phyloP scores from a whole-genome alignment of 768 basidiomycete genomes.

The Sporobolomyces roseus region DNA sequence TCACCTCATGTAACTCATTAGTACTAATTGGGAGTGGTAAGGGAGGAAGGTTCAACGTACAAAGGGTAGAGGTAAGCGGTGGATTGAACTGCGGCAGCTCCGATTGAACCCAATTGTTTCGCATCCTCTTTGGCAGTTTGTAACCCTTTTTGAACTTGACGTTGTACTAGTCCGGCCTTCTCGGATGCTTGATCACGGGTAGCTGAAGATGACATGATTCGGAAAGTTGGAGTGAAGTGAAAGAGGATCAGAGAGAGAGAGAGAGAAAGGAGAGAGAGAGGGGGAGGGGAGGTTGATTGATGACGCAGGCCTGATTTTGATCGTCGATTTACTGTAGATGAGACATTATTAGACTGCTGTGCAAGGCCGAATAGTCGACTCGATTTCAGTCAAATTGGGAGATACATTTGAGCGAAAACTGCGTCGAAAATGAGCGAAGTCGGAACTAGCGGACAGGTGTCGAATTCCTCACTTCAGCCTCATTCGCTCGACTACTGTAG shows the following conservation, averaged over 20 bases:
- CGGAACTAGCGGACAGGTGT: no score
- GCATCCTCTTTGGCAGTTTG: slow-evolving; percentile 20
- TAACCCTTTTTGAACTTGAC: slow-evolving; percentile 27
- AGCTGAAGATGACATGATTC: slow-evolving; percentile 5
- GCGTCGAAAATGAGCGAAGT: no score
- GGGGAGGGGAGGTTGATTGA: no score
- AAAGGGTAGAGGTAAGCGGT: slow-evolving; percentile 38
- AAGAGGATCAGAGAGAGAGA: background rate
- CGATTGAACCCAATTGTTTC: slow-evolving; percentile 1
- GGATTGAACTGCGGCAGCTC: slow-evolving; percentile 7
- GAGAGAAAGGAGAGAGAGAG: no score
- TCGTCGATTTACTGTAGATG: no score
- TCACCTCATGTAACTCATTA: background rate
- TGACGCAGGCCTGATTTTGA: no score
- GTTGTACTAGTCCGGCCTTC: slow-evolving; percentile 23
- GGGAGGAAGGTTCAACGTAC: background rate
- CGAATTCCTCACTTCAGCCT: no score
- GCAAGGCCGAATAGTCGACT: no score
- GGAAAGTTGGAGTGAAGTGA: background rate
- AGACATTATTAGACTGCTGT: no score
- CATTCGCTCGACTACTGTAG: no score
- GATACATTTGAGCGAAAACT: no score
- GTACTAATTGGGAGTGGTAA: background rate
- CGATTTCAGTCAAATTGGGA: no score
- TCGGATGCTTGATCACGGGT: background rate